Evolutionary conservation across 805 yeast species (phyloP).

Genomic region (Candida khao-thaluensis): DNA sequence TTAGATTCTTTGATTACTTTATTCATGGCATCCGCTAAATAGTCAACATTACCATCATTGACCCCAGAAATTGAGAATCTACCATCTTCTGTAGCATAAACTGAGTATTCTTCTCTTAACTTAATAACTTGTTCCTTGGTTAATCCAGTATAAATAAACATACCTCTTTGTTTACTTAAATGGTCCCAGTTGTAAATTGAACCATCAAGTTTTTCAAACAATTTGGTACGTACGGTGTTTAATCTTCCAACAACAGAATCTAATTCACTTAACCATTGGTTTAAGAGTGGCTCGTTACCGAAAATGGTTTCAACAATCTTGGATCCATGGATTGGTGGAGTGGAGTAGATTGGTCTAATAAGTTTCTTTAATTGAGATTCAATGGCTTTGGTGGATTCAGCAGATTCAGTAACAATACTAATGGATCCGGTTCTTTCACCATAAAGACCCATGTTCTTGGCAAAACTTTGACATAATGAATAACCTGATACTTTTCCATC

Average conservation of each 20-base stretch:
- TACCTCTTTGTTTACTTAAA: slow-evolving; percentile 85
- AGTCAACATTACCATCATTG: slow-evolving; percentile 74
- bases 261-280: slow-evolving; percentile 82
- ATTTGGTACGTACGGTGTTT: slow-evolving; percentile 62
- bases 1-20: slow-evolving; percentile 37
- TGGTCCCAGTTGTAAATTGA: slow-evolving; percentile 79
- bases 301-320: slow-evolving; percentile 80
- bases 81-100: slow-evolving; percentile 88
- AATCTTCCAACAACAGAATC: slow-evolving; percentile 76
- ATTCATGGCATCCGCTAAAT: slow-evolving; percentile 62
- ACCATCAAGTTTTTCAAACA: slow-evolving; percentile 63
- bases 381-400: slow-evolving; percentile 50
- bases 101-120: slow-evolving; percentile 68
- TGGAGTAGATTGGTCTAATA: slow-evolving; percentile 84
- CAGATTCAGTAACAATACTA: slow-evolving; percentile 56
- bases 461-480: slow-evolving; percentile 51
- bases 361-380: slow-evolving; percentile 82
- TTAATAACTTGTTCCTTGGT: slow-evolving; percentile 64
- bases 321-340: slow-evolving; percentile 95
- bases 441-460: slow-evolving; percentile 49
- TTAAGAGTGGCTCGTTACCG: slow-evolving; percentile 50
- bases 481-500: slow-evolving; percentile 49
- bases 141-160: slow-evolving; percentile 93
- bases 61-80: slow-evolving; percentile 90
- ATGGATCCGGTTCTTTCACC: slow-evolving; percentile 75